Evolutionary conservation across 2,329 filamentous ascomycete genomes (phyloP).

Genomic region (Arthrobotrys megalospora): DNA sequence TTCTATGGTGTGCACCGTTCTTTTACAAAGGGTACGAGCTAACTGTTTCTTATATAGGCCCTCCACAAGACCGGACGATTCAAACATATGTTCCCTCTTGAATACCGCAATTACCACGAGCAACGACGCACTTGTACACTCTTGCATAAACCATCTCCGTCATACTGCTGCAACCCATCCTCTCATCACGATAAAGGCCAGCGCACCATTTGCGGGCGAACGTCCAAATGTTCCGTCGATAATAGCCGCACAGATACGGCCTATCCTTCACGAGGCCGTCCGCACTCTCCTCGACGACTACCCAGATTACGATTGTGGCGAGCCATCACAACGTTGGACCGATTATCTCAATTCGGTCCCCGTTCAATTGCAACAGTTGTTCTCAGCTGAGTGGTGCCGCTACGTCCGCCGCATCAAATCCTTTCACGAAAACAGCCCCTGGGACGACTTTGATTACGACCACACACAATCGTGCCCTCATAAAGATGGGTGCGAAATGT

Average conservation of each 20-base stretch:
- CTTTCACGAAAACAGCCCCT: conserved; percentile 60
- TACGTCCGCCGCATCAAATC: conserved; percentile 59
- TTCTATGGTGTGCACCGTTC: neutral
- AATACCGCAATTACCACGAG: conserved; percentile 43
- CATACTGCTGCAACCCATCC: conserved; percentile 52
- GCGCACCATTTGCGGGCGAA: conserved; percentile 53
- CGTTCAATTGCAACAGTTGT: conserved; percentile 46
- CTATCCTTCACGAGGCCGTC: conserved; percentile 59
- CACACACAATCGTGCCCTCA: conserved; percentile 47
- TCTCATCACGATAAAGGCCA: conserved; percentile 57
- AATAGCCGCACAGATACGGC: conserved; percentile 50
- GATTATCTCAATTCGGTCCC: conserved; percentile 59
- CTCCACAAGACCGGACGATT: conserved; percentile 42
- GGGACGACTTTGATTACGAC: conserved; percentile 61
- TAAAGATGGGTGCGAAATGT: conserved; percentile 55
- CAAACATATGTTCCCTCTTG: conserved; percentile 53
- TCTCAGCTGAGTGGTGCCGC: conserved; percentile 56
- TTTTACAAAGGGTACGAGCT: neutral
- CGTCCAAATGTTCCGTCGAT: conserved; percentile 39
- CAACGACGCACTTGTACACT: conserved; percentile 45
- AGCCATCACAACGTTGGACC: conserved; percentile 46
- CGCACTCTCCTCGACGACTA: conserved; percentile 59
- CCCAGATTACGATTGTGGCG: conserved; percentile 61
- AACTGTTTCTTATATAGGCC: conserved; percentile 21
- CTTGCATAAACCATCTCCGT: conserved; percentile 55